Evolutionary conservation across 78 protist species (phyloP), one percentile per base, ranked within the genome.

Genomic region (Guillardia theta): DNA sequence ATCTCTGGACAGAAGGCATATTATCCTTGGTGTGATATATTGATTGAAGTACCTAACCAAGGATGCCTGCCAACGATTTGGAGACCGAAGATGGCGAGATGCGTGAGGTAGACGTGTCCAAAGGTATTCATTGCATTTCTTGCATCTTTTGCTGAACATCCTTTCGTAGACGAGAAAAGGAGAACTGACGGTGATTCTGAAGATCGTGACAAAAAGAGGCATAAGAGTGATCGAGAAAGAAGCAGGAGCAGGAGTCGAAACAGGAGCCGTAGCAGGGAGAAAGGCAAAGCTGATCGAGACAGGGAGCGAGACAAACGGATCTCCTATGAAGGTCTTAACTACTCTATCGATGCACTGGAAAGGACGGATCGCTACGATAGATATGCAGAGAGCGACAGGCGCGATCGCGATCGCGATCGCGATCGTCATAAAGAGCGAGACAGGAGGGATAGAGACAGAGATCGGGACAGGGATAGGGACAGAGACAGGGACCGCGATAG

Each of bases 381-480:
- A 24, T 70, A 70, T 27, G n/a, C n/a, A 64, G 44, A 36, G 33
- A 8, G 21, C 48, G 90, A 78, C 48, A 30, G 6, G 24, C 45
- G 45, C 33, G 39, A 36, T 8, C 90, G 90, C 48, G 90, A 37
- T 10, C 19, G 24, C 8, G 48, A 43, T 22, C 39, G 90, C 19
- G 45, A 78, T 5, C n/a, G 48, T 22, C 44, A 64, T 6, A 10
- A 36, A 64, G 10, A 64, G 39, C 12, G 21, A 9, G 80, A 64
- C 8, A 24, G 41, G 80, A 24, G 10, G 10, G 80, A 19, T 18
- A 19, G 10, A 64, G 80, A 64, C 19, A 10, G 80, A 30, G 90
- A 78, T 78, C 90, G 90, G 90, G 90, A 43, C 0, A 78, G 90
- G 50, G 48, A 43, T 36, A 78, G 50, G 24, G 90, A 78, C 83